Evolutionary conservation across 345 rosid species (phyloP).

Genomic region (Hevea brasiliensis): DNA sequence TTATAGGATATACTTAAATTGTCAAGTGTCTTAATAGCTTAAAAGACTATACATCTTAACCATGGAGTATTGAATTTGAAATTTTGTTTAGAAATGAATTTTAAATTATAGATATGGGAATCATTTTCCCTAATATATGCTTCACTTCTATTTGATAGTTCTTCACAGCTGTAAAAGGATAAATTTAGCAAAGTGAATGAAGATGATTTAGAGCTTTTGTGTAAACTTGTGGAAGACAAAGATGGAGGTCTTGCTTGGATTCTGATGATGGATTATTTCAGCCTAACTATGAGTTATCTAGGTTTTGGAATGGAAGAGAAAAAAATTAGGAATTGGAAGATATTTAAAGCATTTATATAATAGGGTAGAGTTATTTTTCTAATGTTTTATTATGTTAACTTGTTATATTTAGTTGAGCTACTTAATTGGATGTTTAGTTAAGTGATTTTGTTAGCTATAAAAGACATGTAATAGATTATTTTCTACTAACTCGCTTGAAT

Average conservation of each 20-base stretch:
- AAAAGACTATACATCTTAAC: too few species aligned
- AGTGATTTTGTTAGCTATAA: too few species aligned
- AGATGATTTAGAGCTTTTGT: constrained; percentile 67
- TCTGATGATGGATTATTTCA: constrained; percentile 90
- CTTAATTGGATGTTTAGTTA: too few species aligned
- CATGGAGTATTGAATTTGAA: background rate
- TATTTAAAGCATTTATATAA: too few species aligned
- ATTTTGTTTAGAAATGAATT: background rate
- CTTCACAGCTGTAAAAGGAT: constrained; percentile 34
- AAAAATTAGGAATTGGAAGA: too few species aligned
- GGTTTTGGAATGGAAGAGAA: too few species aligned
- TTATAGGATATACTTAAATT: constrained; percentile 8
- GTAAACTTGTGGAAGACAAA: constrained; percentile 74
- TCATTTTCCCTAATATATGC: background rate
- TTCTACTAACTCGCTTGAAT: too few species aligned
- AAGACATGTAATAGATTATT: too few species aligned
- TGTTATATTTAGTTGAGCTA: too few species aligned
- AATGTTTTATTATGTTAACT: too few species aligned
- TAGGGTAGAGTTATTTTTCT: too few species aligned
- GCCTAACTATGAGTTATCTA: constrained; percentile 62
- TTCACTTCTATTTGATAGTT: constrained; percentile 34
- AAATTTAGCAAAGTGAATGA: constrained; percentile 44
- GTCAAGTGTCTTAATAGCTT: too few species aligned
- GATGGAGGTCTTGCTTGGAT: constrained; percentile 96
- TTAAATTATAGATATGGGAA: background rate